Conservation (phyloP, 495 filamentous ascomycete genomes). For the Terfezia boudieri region DNA sequence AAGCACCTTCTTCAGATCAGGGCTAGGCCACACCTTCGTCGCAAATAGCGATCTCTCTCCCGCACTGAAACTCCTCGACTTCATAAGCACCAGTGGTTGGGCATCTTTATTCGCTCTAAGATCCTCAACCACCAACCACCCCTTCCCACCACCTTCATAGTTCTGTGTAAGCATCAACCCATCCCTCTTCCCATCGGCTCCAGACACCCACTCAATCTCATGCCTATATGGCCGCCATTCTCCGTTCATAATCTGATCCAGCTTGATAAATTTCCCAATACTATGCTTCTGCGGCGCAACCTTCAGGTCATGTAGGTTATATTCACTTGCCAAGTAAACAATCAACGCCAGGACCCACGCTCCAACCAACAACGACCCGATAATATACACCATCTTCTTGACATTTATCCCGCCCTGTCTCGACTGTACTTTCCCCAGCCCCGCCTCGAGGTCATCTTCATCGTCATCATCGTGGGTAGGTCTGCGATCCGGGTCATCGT, state of each 20-base stretch:
- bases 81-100: constrained; percentile 35
- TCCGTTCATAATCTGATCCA: constrained; percentile 57
- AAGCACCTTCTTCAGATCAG: constrained; percentile 64
- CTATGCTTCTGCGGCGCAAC: constrained; percentile 23
- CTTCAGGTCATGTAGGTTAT: constrained; percentile 27
- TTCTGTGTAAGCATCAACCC: constrained; percentile 44
- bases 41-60: constrained; percentile 30
- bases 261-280: constrained; percentile 50
- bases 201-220: constrained; percentile 69
- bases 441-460: constrained; percentile 24
- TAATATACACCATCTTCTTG: constrained; percentile 42
- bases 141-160: constrained; percentile 11
- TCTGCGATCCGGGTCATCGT: constrained; percentile 17
- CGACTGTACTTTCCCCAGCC: constrained; percentile 4
- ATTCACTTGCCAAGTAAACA: constrained; percentile 43
- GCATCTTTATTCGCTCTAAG: constrained; percentile 29
- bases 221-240: constrained; percentile 46
- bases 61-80: constrained; percentile 37
- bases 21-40: constrained; percentile 46
- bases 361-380: constrained; percentile 42
- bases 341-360: constrained; percentile 63
- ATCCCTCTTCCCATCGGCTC: constrained; percentile 71
- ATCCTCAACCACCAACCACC: constrained; percentile 19
- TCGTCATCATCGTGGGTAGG: constrained; percentile 18
- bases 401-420: constrained; percentile 36